These are phyloP conservation scores for Trapa incisa DNA, from an alignment of 345 rosid species.

Conservation along the genomic window DNA sequence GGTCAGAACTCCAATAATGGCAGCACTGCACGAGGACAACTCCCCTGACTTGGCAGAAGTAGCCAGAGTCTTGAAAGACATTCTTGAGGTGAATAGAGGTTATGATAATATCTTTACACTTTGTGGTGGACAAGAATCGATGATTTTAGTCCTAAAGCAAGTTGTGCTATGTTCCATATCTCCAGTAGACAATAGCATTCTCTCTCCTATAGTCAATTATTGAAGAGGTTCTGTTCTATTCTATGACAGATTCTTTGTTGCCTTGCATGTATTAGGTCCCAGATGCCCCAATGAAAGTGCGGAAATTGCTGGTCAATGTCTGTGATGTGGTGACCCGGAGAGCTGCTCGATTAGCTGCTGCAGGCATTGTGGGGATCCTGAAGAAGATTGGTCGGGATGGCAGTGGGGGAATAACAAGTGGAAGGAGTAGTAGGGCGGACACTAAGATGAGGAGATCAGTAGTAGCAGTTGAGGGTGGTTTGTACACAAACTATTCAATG, in stretches of 20 bases:
- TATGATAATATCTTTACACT: background rate
- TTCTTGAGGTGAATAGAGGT: slow-evolving; percentile 36
- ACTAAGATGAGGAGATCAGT: slow-evolving; percentile 62
- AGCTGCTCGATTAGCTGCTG: slow-evolving; percentile 89
- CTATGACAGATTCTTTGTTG: too few relatives aligned
- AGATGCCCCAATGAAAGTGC: slow-evolving; percentile 56
- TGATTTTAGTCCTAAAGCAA: background rate
- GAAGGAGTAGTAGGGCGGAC: slow-evolving; percentile 56
- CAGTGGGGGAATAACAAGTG: slow-evolving; percentile 48
- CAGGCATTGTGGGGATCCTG: slow-evolving; percentile 82
- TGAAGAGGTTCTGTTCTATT: background rate
- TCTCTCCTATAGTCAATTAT: background rate
- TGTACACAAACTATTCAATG: slow-evolving; percentile 53
- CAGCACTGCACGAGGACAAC: slow-evolving; percentile 79
- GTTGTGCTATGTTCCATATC: too few relatives aligned
- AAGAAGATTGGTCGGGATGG: slow-evolving; percentile 94
- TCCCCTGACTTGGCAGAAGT: slow-evolving; percentile 65
- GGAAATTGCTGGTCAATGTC: slow-evolving; percentile 61
- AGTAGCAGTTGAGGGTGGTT: slow-evolving; percentile 76
- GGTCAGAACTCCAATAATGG: slow-evolving; percentile 48
- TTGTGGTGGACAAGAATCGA: background rate
- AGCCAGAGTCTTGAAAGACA: slow-evolving; percentile 45
- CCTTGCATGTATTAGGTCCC: slow-evolving; percentile 29
- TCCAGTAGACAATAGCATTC: too few relatives aligned
- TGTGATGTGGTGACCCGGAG: slow-evolving; percentile 86